Evolutionary conservation across 345 rosid species (phyloP), one percentile per base, ranked within the genome.

Genomic region (Aquilaria yunnanensis): DNA sequence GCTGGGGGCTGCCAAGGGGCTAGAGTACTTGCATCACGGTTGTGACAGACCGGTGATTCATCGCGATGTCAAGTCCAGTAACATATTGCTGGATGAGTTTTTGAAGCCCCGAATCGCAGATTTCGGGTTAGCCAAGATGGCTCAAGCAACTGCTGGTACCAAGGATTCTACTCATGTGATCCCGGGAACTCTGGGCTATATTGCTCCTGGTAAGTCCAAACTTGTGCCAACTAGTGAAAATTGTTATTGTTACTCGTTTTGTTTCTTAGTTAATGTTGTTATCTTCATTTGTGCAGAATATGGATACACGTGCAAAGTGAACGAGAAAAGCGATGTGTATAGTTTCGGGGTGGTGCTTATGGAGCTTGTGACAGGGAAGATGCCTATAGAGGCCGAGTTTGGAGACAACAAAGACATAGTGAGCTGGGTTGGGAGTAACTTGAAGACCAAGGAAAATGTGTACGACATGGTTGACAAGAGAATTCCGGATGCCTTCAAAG

Each of bases 91-190:
- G 64, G 96, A 92, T 61, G 96, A 89, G 80, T 72, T 83, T 48
- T 75, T 85, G 61, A 89, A 89, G 84, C 96, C 99, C 37, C 76
- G 89, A 60, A 94, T 94, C 62, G 99, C 97, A 1, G 96, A 94
- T 83, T 94, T 94, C 2, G 99, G 99, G 32, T 95, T 90, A 10
- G 95, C 99, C 32, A 94, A 86, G 84, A 88, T 90, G 67, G 84
- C 86, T 73, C 92, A 83, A 43, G 69, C 73, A 29, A 68, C 69
- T 31, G 57, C 71, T 53, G 74, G 75, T 1, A 74, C 77, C 45
- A 76, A 73, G 68, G 96, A 88, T 60, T 77, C 96, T 23, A 88
- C 92, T 16, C 85, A 68, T 30, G 85, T 86, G 16, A 83, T 94
- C 48, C 90, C 97, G 0, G 99, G 99, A 71, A 94, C 97, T 13